Evolutionary conservation across 495 filamentous ascomycete species (phyloP).

Genomic region (Wilcoxina mikolae): DNA sequence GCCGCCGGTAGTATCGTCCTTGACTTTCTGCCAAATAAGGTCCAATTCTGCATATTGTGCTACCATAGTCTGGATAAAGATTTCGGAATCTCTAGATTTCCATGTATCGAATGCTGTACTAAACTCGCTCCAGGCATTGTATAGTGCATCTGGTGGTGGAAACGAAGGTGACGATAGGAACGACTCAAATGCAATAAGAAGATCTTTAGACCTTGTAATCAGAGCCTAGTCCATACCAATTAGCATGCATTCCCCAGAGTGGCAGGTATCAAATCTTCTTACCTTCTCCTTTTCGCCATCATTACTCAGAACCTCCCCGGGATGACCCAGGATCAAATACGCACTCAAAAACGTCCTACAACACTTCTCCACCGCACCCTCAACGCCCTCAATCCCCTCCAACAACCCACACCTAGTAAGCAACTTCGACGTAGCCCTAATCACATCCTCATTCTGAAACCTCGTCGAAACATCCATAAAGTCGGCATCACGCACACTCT

Average conservation of each 20-base stretch:
- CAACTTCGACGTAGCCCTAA: constrained; percentile 53
- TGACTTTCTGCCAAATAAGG: constrained; percentile 91
- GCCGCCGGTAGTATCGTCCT: constrained; percentile 69
- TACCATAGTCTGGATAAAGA: constrained; percentile 85
- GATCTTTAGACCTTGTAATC: constrained; percentile 71
- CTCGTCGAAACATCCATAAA: constrained; percentile 72
- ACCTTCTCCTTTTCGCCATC: constrained; percentile 71
- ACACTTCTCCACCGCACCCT: constrained; percentile 58
- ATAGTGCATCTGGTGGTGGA: constrained; percentile 45
- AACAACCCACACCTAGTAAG: constrained; percentile 64
- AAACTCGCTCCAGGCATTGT: constrained; percentile 63
- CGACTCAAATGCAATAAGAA: constrained; percentile 70
- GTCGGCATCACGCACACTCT: constrained; percentile 52
- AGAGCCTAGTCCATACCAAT: constrained; percentile 52
- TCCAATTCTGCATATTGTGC: constrained; percentile 91
- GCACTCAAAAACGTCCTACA: constrained; percentile 84
- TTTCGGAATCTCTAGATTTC: constrained; percentile 82
- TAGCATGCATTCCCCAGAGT: constrained; percentile 39
- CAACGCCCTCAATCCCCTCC: constrained; percentile 46
- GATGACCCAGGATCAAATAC: constrained; percentile 84
- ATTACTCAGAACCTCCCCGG: constrained; percentile 71
- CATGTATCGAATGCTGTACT: constrained; percentile 86
- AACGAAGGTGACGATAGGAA: constrained; percentile 49
- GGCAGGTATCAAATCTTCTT: constrained; percentile 26
- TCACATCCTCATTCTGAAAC: constrained; percentile 59